Conservation (phyloP, 192 early-diverging fungal species). For the Neocallimastix lanati region DNA sequence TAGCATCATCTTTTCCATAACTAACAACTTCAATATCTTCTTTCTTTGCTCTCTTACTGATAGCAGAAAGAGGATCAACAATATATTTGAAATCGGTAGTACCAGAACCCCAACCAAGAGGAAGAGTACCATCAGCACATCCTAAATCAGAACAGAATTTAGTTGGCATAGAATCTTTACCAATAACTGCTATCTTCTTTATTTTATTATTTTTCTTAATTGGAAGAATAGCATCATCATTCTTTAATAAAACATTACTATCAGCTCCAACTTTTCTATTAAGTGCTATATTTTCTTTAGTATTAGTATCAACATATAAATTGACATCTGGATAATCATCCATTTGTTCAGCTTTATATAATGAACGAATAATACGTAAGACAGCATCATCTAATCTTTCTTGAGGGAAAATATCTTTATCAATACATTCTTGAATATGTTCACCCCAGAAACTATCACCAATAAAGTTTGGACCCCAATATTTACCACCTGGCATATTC, state of each 20-base stretch:
- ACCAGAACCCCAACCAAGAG: constrained; percentile 4
- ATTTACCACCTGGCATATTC: constrained; percentile 5
- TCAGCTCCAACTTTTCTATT: constrained; percentile 19
- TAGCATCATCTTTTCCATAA: not conserved
- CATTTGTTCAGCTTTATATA: too few species aligned
- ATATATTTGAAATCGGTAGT: constrained; percentile 4
- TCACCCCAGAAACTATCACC: constrained; percentile 1
- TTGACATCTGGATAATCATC: too few species aligned
- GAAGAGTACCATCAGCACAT: not conserved
- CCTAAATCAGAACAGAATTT: not conserved
- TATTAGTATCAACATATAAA: too few species aligned
- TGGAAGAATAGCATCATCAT: constrained; percentile 13
- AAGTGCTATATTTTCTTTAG: too few species aligned
- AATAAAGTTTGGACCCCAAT: not conserved
- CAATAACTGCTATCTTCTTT: constrained; percentile 15
- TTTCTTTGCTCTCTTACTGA: not conserved
- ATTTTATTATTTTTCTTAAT: constrained; percentile 1
- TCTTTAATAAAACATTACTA: constrained; percentile 25
- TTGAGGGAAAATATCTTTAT: not conserved
- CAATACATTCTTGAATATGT: not conserved
- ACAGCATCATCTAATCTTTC: too few species aligned
- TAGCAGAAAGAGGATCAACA: not conserved
- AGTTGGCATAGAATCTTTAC: constrained; percentile 13
- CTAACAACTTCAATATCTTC: too few species aligned
- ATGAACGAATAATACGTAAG: too few species aligned